Evolutionary conservation across 164 flowering plant genomes (phyloP).

Genomic region (Akebia trifoliata): DNA sequence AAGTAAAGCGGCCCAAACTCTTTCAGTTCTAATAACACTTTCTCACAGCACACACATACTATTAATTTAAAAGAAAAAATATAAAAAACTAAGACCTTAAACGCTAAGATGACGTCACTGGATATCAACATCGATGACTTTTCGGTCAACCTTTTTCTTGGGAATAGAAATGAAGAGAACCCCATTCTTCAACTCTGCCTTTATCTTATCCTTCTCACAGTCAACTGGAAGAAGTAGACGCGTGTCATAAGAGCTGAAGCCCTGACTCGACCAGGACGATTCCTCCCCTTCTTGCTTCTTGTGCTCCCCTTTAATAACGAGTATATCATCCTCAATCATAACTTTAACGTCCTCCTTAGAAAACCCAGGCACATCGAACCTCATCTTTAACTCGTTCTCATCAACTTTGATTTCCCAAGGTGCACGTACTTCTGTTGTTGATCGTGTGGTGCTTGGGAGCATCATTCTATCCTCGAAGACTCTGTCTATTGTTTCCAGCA

Average conservation of each 20-base stretch:
- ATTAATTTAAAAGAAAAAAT: too few species aligned
- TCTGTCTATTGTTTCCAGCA: conserved; percentile 76
- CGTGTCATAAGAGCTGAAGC: conserved; percentile 44
- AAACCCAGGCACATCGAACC: conserved; percentile 68
- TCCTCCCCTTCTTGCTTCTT: conserved; percentile 31
- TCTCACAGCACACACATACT: too few species aligned
- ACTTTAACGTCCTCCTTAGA: conserved; percentile 57
- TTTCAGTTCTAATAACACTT: too few species aligned
- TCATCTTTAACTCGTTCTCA: conserved; percentile 60
- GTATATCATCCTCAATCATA: conserved; percentile 53
- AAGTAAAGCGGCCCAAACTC: too few species aligned
- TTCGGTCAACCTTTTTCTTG: conserved; percentile 50
- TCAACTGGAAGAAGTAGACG: conserved; percentile 59
- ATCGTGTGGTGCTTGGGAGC: conserved; percentile 23
- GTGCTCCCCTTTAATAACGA: conserved; percentile 58
- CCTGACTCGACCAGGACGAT: conserved; percentile 37
- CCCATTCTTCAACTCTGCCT: conserved; percentile 55
- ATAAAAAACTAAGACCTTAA: too few species aligned
- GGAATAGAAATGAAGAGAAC: conserved; percentile 65
- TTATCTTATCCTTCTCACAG: conserved; percentile 51
- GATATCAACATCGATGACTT: conserved; percentile 55
- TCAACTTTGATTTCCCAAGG: conserved; percentile 80
- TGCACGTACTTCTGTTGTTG: conserved; percentile 25
- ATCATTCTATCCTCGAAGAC: conserved; percentile 53
- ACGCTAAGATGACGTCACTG: neutral